These are phyloP conservation scores for Marasmius sp. DNA, from an alignment of 1,284 basidiomycete species.

Conservation along the genomic window DNA sequence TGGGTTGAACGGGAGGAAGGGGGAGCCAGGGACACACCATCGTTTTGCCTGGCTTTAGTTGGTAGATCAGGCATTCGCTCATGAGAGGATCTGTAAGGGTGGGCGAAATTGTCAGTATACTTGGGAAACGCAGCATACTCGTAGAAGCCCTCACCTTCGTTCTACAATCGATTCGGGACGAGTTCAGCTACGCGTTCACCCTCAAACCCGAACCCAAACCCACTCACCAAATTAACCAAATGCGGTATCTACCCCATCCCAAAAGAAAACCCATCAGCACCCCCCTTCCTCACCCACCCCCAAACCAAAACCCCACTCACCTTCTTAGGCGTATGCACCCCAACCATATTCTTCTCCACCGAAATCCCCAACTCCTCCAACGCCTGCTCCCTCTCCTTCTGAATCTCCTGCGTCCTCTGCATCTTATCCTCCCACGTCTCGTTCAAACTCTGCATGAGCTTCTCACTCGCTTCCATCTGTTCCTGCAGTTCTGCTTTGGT, in stretches of 20 bases:
- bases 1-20: too few species aligned
- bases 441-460: conserved; percentile 94
- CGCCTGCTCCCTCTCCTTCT: conserved; percentile 95
- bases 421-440: conserved; percentile 99
- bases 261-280: conserved; percentile 6
- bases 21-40: conserved; percentile 47
- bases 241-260: conserved; percentile 77
- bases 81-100: conserved; percentile 71
- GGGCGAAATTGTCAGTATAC: conserved; percentile 15
- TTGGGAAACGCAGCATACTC: conserved; percentile 11
- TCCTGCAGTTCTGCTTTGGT: conserved; percentile 97
- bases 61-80: conserved; percentile 93
- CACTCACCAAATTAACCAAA: conserved; percentile 85
- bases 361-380: conserved; percentile 97
- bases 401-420: conserved; percentile 88
- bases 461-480: conserved; percentile 95
- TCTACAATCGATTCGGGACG: conserved; percentile 40
- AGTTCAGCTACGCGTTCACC: conserved; percentile 2
- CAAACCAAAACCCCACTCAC: conserved; percentile 35
- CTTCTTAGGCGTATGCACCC: conserved; percentile 99
- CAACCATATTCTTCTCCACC: conserved; percentile 94
- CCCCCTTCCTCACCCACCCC: too few species aligned
- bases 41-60: conserved; percentile 88
- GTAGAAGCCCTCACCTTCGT: conserved; percentile 66
- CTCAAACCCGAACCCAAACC: conserved; percentile 10